Conservation (phyloP, 225 moss, liverwort and hornwort species). For the Antitrichia curtipendula region DNA sequence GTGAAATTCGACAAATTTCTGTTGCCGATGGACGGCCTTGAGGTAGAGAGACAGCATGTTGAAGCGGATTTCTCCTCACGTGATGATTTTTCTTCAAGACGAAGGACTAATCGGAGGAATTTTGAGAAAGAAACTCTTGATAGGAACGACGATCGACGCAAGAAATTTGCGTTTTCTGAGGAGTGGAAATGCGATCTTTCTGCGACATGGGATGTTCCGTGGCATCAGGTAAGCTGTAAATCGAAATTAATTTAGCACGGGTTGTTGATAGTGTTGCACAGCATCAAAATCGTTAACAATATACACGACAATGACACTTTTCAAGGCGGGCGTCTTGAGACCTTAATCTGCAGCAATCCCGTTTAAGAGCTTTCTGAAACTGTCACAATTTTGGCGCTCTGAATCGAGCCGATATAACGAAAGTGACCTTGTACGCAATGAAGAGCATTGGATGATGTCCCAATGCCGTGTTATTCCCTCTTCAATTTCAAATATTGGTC, state of each 20-base stretch:
- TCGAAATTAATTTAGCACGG: neutral
- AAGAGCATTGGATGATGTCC: neutral
- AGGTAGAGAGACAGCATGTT: neutral
- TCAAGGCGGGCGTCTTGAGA: neutral
- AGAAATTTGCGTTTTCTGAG: neutral
- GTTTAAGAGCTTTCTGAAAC: neutral
- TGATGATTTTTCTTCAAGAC: slow-evolving; percentile 4
- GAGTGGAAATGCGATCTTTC: slow-evolving; percentile 7
- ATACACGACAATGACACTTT: neutral
- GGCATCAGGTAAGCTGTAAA: slow-evolving; percentile 1
- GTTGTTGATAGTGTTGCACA: neutral
- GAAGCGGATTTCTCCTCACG: neutral
- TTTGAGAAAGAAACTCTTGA: neutral
- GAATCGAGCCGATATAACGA: neutral
- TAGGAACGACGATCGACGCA: neutral
- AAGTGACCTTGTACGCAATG: neutral
- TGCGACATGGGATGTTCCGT: neutral
- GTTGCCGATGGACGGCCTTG: neutral
- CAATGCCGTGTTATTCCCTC: neutral
- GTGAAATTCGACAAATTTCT: neutral
- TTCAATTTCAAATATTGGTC: neutral
- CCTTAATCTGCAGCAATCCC: neutral
- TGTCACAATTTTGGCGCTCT: neutral
- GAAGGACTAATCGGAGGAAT: neutral
- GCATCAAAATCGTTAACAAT: neutral